Percentiles rank a stretch among this genome's conserved stretches.
These are phyloP conservation scores for Aspergillus neoniger DNA, from an alignment of 2,329 filamentous ascomycete genomes.

Conservation along the genomic window DNA sequence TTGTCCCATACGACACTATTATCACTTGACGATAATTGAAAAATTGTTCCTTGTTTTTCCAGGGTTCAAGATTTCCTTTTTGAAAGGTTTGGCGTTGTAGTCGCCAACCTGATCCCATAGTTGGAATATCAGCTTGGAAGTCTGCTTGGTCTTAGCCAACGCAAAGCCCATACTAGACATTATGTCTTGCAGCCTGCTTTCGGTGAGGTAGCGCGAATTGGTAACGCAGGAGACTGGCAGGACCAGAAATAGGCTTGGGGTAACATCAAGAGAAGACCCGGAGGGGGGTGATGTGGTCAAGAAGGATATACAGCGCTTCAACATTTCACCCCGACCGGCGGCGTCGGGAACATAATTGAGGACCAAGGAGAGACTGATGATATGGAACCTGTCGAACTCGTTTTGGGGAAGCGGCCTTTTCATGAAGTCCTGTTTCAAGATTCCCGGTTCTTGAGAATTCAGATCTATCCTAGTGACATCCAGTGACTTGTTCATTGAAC, in stretches of 20 bases:
- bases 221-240: slow-evolving; percentile 82
- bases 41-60: slow-evolving; percentile 87
- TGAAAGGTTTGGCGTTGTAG: slow-evolving; percentile 48
- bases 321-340: slow-evolving; percentile 76
- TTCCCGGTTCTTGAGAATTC: slow-evolving; percentile 76
- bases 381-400: slow-evolving; percentile 71
- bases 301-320: slow-evolving; percentile 72
- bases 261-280: slow-evolving; percentile 29
- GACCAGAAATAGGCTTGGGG: slow-evolving; percentile 75
- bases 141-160: slow-evolving; percentile 67
- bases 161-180: slow-evolving; percentile 77
- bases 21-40: slow-evolving; percentile 64
- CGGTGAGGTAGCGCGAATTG: slow-evolving; percentile 88
- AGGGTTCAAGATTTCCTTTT: slow-evolving; percentile 75
- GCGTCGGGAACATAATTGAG: slow-evolving; percentile 91
- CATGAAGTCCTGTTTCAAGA: slow-evolving; percentile 94
- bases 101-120: slow-evolving; percentile 66
- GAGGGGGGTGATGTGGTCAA: slow-evolving; percentile 46
- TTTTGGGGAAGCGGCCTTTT: slow-evolving; percentile 68
- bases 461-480: slow-evolving; percentile 83
- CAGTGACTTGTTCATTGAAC: slow-evolving; percentile 71
- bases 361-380: slow-evolving; percentile 88
- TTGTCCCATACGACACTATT: slow-evolving; percentile 15
- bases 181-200: slow-evolving; percentile 67
- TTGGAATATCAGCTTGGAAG: slow-evolving; percentile 83